These are phyloP conservation scores for Saccharomycopsis oosterbeekiorum DNA, from an alignment of 805 yeast genomes.

Conservation along the genomic window DNA sequence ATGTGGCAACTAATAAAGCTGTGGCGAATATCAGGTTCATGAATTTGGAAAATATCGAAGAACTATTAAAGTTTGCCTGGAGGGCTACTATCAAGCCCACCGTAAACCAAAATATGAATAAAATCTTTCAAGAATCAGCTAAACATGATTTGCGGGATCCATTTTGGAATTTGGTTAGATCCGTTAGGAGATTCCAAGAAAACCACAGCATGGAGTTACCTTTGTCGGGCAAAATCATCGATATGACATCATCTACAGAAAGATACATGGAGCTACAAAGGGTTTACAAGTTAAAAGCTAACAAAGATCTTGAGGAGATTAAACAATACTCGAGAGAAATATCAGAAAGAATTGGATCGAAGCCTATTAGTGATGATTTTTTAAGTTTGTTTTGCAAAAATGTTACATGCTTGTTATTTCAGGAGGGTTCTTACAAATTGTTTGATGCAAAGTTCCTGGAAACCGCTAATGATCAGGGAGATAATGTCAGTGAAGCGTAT, in stretches of 20 bases:
- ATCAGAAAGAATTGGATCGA: conserved; percentile 24
- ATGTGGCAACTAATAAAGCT: conserved; percentile 21
- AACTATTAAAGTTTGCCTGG: conserved; percentile 38
- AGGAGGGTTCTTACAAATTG: conserved; percentile 26
- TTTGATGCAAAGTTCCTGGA: neutral
- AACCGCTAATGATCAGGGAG: neutral
- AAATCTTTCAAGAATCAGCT: conserved; percentile 20
- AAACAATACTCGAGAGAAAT: conserved; percentile 28
- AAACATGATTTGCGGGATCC: neutral
- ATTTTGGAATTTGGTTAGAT: conserved; percentile 52
- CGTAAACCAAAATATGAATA: conserved; percentile 23
- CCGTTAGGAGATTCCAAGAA: conserved; percentile 43
- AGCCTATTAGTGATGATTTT: conserved; percentile 24
- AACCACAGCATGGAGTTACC: conserved; percentile 42
- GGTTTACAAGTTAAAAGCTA: conserved; percentile 48
- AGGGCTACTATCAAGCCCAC: conserved; percentile 31
- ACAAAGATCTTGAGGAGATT: conserved; percentile 30
- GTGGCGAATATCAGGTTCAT: conserved; percentile 21
- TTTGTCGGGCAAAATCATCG: conserved; percentile 67
- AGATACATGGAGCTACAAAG: conserved; percentile 48
- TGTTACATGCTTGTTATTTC: conserved; percentile 40
- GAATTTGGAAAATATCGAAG: conserved; percentile 38
- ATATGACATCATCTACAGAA: conserved; percentile 73
- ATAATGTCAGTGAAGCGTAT: neutral
- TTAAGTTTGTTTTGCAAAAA: conserved; percentile 52